A percentile compares a stretch with the other conserved stretches of the same genome.
phyloP scores from a whole-genome alignment of 2,329 filamentous ascomycete genomes.

The Grosmannia clavigera region DNA sequence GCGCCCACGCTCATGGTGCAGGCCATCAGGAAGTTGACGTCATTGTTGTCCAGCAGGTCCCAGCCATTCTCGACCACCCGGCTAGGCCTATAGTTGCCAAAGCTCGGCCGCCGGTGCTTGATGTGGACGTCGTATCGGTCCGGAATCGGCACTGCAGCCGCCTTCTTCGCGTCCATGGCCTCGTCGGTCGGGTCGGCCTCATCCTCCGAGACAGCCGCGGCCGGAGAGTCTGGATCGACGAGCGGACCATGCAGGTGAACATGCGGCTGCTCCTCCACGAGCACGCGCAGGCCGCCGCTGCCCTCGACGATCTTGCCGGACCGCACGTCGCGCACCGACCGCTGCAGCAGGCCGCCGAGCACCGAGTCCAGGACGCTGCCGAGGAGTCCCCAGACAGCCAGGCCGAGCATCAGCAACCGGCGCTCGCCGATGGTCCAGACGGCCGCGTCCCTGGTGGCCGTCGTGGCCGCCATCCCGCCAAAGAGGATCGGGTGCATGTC shows the following conservation, averaged over 20 bases:
- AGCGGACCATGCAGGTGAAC: slow-evolving; percentile 1
- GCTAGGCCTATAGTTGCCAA: slow-evolving; percentile 45
- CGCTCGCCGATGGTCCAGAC: slow-evolving; percentile 35
- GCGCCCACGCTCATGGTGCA: slow-evolving; percentile 64
- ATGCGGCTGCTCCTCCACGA: slow-evolving; percentile 23
- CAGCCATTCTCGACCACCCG: slow-evolving; percentile 51
- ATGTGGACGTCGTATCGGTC: slow-evolving; percentile 33
- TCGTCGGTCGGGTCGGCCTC: slow-evolving; percentile 17
- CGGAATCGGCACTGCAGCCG: slow-evolving; percentile 19
- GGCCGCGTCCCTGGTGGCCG: neutral
- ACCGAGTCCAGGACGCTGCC: slow-evolving; percentile 82
- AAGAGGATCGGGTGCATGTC: slow-evolving; percentile 12
- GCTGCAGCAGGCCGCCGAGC: slow-evolving; percentile 73
- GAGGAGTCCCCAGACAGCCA: slow-evolving; percentile 61
- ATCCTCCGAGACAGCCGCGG: neutral
- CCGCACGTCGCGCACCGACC: slow-evolving; percentile 71
- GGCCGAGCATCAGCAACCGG: slow-evolving; percentile 34
- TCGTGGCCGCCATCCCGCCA: slow-evolving; percentile 27
- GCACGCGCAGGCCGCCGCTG: slow-evolving; percentile 51
- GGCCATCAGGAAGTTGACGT: slow-evolving; percentile 90
- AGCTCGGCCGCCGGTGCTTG: slow-evolving; percentile 38
- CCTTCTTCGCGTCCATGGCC: slow-evolving; percentile 1
- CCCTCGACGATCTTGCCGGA: slow-evolving; percentile 86
- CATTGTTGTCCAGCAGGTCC: slow-evolving; percentile 86
- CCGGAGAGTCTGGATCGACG: neutral